Evolutionary conservation across 768 basidiomycete species (phyloP).

Genomic region (Boletus rex-veris): DNA sequence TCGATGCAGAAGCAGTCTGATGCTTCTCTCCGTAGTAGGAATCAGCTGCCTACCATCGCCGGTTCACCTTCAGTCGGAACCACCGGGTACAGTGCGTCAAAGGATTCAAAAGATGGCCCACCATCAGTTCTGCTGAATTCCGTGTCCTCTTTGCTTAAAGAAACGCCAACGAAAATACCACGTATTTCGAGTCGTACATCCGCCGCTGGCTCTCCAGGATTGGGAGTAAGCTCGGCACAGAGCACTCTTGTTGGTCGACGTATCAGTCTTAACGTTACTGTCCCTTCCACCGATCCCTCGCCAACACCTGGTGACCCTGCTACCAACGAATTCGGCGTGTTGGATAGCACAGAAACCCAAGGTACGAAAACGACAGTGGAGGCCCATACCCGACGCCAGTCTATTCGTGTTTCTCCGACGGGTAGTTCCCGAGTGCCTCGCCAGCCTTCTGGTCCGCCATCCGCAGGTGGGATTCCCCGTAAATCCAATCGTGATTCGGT

Average conservation of each 20-base stretch:
- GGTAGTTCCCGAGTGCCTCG: slow-evolving; percentile 60
- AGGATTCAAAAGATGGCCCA: slow-evolving; percentile 55
- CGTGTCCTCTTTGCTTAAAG: slow-evolving; percentile 56
- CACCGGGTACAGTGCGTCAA: slow-evolving; percentile 46
- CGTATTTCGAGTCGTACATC: slow-evolving; percentile 86
- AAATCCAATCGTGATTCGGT: slow-evolving; percentile 77
- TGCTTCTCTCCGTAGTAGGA: slow-evolving; percentile 69
- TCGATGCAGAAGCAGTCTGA: slow-evolving; percentile 89
- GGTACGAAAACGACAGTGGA: slow-evolving; percentile 40
- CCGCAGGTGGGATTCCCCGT: slow-evolving; percentile 48
- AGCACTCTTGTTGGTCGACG: slow-evolving; percentile 53
- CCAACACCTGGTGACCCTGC: slow-evolving; percentile 47
- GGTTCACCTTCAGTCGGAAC: slow-evolving; percentile 88
- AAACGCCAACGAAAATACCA: slow-evolving; percentile 91
- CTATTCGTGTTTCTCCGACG: slow-evolving; percentile 65
- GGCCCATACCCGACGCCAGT: slow-evolving; percentile 45
- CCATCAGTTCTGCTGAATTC: slow-evolving; percentile 54
- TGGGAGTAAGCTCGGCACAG: slow-evolving; percentile 55
- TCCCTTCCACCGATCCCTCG: slow-evolving; percentile 62
- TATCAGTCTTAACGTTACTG: slow-evolving; percentile 57
- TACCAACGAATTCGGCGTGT: slow-evolving; percentile 77
- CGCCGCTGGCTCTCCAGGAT: slow-evolving; percentile 66
- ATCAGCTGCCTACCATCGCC: slow-evolving; percentile 85
- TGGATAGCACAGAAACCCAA: slow-evolving; percentile 57
- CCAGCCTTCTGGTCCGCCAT: slow-evolving; percentile 50